Evolutionary conservation across 2,329 filamentous ascomycete species (phyloP).

Genomic region (Amauroascus verrucosus): DNA sequence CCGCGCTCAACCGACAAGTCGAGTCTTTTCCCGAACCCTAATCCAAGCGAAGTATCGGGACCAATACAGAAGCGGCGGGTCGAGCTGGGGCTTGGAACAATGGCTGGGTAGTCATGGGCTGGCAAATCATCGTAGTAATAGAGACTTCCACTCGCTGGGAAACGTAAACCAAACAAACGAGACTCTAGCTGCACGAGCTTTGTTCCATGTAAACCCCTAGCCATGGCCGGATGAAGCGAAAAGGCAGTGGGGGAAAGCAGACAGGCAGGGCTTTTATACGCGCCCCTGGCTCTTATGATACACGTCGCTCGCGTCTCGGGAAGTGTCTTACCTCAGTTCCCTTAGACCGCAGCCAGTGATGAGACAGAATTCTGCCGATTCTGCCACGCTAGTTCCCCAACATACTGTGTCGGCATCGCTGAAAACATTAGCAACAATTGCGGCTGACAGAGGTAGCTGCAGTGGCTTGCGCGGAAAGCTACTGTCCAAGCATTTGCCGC

Average conservation of each 20-base stretch:
- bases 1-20: conserved; percentile 13
- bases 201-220: neutral
- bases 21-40: conserved; percentile 16
- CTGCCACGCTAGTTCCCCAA: too few species aligned
- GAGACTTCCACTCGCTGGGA: conserved; percentile 19
- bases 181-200: conserved; percentile 17
- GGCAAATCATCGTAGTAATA: conserved; percentile 13
- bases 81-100: neutral
- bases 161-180: conserved; percentile 17
- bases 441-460: too few species aligned
- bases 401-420: too few species aligned
- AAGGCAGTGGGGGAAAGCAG: neutral
- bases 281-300: neutral
- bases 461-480: too few species aligned
- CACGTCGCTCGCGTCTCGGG: too few species aligned
- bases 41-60: conserved; percentile 15
- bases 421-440: too few species aligned
- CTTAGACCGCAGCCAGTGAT: too few species aligned
- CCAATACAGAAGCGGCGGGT: conserved; percentile 15
- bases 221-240: neutral
- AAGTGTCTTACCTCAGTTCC: too few species aligned
- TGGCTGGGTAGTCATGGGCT: neutral
- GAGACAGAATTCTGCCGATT: too few species aligned
- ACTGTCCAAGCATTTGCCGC: too few species aligned
- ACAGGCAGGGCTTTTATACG: neutral